These are phyloP conservation scores for Tylopilus felleus DNA, from an alignment of 768 basidiomycete species.

Conservation along the genomic window DNA sequence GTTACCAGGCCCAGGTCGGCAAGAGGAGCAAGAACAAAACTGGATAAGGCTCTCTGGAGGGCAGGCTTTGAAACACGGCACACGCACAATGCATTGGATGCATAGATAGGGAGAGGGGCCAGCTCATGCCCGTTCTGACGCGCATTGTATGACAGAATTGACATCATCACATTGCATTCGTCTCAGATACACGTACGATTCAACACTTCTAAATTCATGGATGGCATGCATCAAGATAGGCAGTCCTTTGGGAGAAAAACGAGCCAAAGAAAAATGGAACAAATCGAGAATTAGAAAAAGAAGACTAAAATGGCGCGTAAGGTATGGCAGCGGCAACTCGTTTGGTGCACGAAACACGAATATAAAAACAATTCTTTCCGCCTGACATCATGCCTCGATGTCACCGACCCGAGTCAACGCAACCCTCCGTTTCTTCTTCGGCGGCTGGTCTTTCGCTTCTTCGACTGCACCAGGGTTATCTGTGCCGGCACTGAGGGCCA, in stretches of 20 bases:
- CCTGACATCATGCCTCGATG: constrained; percentile 29
- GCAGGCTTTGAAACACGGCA: constrained; percentile 7
- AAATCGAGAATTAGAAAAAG: constrained; percentile 11
- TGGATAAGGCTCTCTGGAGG: constrained; percentile 43
- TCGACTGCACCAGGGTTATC: constrained; percentile 14
- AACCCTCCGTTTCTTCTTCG: constrained; percentile 85
- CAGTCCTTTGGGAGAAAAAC: background rate
- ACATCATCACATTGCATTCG: constrained; percentile 19
- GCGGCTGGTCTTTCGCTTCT: constrained; percentile 46
- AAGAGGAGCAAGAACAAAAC: constrained; percentile 83
- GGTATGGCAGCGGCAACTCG: constrained; percentile 6
- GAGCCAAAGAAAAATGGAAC: background rate
- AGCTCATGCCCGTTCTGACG: background rate
- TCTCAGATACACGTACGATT: constrained; percentile 22
- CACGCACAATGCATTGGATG: background rate
- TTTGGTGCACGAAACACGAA: constrained; percentile 3
- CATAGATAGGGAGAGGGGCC: background rate
- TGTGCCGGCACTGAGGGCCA: background rate
- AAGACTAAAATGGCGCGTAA: constrained; percentile 8
- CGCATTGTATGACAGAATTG: constrained; percentile 10
- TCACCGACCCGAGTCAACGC: constrained; percentile 70
- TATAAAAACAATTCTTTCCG: constrained; percentile 1
- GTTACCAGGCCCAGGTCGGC: constrained; percentile 95
- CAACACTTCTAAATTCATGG: constrained; percentile 1
- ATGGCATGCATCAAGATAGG: constrained; percentile 10